phyloP scores from a whole-genome alignment of 2,329 filamentous ascomycete species.

The Sclerotinia trifoliorum region DNA sequence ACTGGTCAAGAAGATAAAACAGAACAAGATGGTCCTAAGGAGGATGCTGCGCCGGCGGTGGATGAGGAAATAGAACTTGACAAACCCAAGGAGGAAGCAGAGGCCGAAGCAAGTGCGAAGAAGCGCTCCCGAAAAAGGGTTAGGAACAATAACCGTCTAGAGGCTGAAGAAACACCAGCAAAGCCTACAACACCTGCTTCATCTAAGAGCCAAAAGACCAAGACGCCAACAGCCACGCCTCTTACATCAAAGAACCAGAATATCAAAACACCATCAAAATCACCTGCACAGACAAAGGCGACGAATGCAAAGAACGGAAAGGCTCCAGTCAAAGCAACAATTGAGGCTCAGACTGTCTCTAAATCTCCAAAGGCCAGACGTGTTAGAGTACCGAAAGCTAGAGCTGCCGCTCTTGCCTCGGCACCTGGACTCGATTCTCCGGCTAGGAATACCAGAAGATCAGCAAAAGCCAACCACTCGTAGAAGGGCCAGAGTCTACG shows the following conservation, averaged over 20 bases:
- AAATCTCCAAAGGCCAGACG: constrained; percentile 27
- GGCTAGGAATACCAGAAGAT: constrained; percentile 24
- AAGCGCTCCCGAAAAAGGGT: constrained; percentile 30
- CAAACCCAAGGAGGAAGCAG: constrained; percentile 15
- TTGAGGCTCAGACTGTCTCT: not conserved
- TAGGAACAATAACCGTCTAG: constrained; percentile 32
- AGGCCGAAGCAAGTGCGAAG: constrained; percentile 19
- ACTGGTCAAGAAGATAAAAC: not conserved
- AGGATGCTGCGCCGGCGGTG: not conserved
- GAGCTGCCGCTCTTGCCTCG: constrained; percentile 20
- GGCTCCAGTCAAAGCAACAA: not conserved
- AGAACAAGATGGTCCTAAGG: not conserved
- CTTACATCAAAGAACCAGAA: constrained; percentile 2
- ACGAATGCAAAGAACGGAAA: not conserved
- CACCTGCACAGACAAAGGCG: constrained; percentile 3
- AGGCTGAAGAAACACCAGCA: constrained; percentile 14
- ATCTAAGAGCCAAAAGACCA: not conserved
- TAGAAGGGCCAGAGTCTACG: constrained; percentile 38
- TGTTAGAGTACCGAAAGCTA: constrained; percentile 21
- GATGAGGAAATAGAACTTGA: constrained; percentile 1
- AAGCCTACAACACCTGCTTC: constrained; percentile 5
- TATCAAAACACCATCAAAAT: constrained; percentile 10
- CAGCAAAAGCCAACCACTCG: constrained; percentile 40
- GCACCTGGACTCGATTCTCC: constrained; percentile 22
- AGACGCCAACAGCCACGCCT: constrained; percentile 3